phyloP scores from a whole-genome alignment of 495 filamentous ascomycete genomes.

The Rhizodiscina lignyota region DNA sequence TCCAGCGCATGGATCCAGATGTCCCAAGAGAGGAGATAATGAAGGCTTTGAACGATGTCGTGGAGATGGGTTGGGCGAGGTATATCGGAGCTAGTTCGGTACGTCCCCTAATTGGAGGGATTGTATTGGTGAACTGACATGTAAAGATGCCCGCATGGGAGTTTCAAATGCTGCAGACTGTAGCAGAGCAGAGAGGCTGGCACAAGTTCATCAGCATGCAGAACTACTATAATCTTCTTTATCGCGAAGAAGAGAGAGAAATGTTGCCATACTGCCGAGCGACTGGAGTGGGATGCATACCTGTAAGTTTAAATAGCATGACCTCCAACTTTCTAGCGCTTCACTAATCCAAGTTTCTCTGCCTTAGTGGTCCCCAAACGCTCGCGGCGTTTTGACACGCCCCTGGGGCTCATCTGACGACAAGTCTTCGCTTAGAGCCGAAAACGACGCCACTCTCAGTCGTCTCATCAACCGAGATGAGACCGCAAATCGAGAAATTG shows the following conservation, averaged over 20 bases:
- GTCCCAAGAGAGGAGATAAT: slow-evolving; percentile 55
- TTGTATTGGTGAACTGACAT: no score
- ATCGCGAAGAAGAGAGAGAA: slow-evolving; percentile 43
- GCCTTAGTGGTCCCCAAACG: slow-evolving; percentile 18
- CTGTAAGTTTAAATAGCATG: no score
- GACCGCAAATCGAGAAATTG: slow-evolving; percentile 13
- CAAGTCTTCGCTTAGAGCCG: not conserved
- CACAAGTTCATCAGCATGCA: slow-evolving; percentile 45
- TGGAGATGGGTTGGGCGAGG: slow-evolving; percentile 40
- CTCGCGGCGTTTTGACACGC: slow-evolving; percentile 15
- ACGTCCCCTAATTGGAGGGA: no score
- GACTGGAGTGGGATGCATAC: slow-evolving; percentile 43
- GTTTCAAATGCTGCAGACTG: slow-evolving; percentile 38
- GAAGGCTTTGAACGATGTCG: slow-evolving; percentile 41
- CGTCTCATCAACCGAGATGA: not conserved
- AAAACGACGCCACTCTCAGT: not conserved
- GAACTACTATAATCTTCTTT: slow-evolving; percentile 41
- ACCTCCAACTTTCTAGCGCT: no score
- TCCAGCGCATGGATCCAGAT: slow-evolving; percentile 47
- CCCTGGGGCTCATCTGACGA: slow-evolving; percentile 12
- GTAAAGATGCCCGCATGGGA: slow-evolving; percentile 45
- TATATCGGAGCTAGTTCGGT: slow-evolving; percentile 26
- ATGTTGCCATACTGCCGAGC: slow-evolving; percentile 56
- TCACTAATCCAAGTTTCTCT: no score
- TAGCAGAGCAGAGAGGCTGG: slow-evolving; percentile 37